Base-by-base conservation (phyloP, 116 monocot genomes). In the Zostera marina region DNA sequence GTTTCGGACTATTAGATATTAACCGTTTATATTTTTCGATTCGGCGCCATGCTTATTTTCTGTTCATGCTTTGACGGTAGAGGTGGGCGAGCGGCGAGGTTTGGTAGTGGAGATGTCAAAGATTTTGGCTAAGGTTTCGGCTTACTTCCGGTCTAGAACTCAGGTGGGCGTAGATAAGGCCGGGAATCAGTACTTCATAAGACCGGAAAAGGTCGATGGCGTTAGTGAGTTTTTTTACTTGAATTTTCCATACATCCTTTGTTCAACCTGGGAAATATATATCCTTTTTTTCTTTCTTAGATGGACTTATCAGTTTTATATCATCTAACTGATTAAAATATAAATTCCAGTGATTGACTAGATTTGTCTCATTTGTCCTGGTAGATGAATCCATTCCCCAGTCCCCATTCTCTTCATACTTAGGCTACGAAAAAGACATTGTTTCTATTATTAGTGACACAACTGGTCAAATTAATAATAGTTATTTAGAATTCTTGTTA, bases 171-270 rank as follows among this genome's bases (percentile, higher is more conserved):
- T 76, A 17, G 86, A 86, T 68, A 86, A 81, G 66, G 63, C 65
- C 21, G 78, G 81, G 11, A 81, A 86, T 52, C 72, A 73, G 47
- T 81, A 86, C 70, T 86, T 86, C 65, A 58, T 61, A 16, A 64
- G 75, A 40, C 59, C 11, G 46, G 85, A 81, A 48, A 66, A 78
- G 42, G 52, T 81, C 25, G 81, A 78, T 51, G 85, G 85, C 46
- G 23, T 73, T 67, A 41, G 84, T 84, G 58, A 66, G 74, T 60
- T 7, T 13, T 51, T 20, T 53, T 42, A n/a, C 17, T 11, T 16
- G 13, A 2, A 53, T 32, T 52, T 20, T 5, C 43, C 0, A 17
- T 39, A 15, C 5, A 32, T 7, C 26, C 24, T 49, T 11, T 11
- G 22, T 22, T 46, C 32, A 32, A 32, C 20, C 21, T 61, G 44